These are phyloP conservation scores for Epichloe aotearoae DNA, from an alignment of 2,329 filamentous ascomycete species.

Conservation along the genomic window DNA sequence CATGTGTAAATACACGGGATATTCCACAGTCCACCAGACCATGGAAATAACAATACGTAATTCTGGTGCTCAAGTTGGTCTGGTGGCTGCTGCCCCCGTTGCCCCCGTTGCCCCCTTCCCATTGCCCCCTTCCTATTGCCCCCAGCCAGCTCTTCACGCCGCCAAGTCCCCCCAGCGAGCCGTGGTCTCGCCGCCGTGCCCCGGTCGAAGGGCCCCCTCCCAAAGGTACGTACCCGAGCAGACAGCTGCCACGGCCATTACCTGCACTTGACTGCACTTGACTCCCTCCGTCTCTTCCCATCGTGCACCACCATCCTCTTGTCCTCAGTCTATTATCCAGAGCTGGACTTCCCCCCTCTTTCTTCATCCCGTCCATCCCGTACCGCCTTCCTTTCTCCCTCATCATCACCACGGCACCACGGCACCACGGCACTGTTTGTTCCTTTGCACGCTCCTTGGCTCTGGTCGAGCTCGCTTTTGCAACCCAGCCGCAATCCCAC, in stretches of 20 bases:
- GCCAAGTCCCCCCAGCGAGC: too few relatives aligned
- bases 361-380: slow-evolving; percentile 28
- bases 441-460: slow-evolving; percentile 26
- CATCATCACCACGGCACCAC: slow-evolving; percentile 23
- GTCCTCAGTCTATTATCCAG: slow-evolving; percentile 14
- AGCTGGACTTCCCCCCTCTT: slow-evolving; percentile 19
- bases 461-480: slow-evolving; percentile 17
- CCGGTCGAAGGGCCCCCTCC: too few relatives aligned
- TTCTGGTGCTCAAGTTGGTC: too few relatives aligned
- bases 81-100: too few relatives aligned
- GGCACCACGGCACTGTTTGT: slow-evolving; percentile 21
- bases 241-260: neutral
- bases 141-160: too few relatives aligned
- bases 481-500: slow-evolving; percentile 15
- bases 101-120: too few relatives aligned
- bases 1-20: too few relatives aligned
- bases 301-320: slow-evolving; percentile 13
- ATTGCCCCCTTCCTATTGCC: too few relatives aligned
- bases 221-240: neutral
- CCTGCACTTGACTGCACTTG: too few relatives aligned
- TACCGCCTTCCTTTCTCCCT: slow-evolving; percentile 27
- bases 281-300: slow-evolving; percentile 5
- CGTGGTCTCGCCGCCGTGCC: too few relatives aligned
- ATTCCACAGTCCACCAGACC: too few relatives aligned
- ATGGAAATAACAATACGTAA: too few relatives aligned